A percentile compares a stretch with the other conserved stretches of the same genome.
Conservation (phyloP, 768 basidiomycete genomes). For the Tylopilus sp. region DNA sequence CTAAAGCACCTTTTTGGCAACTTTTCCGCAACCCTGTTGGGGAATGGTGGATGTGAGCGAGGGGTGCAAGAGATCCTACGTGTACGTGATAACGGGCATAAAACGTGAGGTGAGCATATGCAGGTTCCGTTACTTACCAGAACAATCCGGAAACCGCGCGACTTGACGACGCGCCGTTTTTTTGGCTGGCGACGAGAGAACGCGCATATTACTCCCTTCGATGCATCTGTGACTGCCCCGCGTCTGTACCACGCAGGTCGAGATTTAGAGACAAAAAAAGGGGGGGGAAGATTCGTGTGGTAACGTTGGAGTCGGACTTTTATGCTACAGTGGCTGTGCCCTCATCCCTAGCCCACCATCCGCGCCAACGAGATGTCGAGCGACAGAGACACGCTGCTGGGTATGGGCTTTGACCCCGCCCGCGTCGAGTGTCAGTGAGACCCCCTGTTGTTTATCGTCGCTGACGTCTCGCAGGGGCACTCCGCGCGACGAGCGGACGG, state of each 20-base stretch:
- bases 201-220: too few relatives aligned
- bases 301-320: too few relatives aligned
- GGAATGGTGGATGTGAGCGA: background rate
- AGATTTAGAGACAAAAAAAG: too few relatives aligned
- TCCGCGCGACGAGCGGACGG: constrained; percentile 76
- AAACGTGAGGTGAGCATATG: constrained; percentile 43
- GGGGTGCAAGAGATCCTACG: background rate
- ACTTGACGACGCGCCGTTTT: too few relatives aligned
- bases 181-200: too few relatives aligned
- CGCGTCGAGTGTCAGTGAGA: constrained; percentile 77
- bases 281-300: too few relatives aligned
- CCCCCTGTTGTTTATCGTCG: background rate
- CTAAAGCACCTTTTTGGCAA: constrained; percentile 6
- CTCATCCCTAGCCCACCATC: too few relatives aligned
- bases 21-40: constrained; percentile 6
- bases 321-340: too few relatives aligned
- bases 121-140: constrained; percentile 31
- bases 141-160: constrained; percentile 29
- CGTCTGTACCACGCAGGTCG: too few relatives aligned
- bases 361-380: constrained; percentile 34
- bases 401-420: constrained; percentile 84
- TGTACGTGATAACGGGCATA: constrained; percentile 20
- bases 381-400: constrained; percentile 71
- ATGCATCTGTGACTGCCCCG: too few relatives aligned
- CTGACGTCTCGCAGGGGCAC: constrained; percentile 59